A percentile compares a stretch with the other conserved stretches of the same genome.
phyloP scores from a whole-genome alignment of 179 eudicot species.

The Gypsophila paniculata region DNA sequence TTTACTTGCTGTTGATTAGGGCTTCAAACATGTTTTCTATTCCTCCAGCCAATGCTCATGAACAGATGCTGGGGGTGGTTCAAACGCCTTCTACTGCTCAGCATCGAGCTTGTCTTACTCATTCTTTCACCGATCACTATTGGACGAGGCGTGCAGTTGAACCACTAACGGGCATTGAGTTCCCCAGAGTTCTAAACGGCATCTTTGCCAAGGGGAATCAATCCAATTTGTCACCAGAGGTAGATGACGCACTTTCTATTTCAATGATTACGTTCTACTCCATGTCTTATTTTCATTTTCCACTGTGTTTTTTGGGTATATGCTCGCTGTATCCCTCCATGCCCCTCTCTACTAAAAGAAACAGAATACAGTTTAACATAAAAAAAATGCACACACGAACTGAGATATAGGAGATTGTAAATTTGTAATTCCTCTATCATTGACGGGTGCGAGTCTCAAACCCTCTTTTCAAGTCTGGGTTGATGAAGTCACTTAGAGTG shows the following conservation, averaged over 20 bases:
- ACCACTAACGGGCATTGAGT: conserved; percentile 83
- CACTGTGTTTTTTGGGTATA: background rate
- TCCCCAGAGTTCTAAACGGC: conserved; percentile 58
- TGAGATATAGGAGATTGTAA: background rate
- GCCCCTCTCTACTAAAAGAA: background rate
- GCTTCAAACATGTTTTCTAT: conserved; percentile 40
- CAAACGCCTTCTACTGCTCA: conserved; percentile 55
- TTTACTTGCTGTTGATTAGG: conserved; percentile 31
- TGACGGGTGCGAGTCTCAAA: background rate
- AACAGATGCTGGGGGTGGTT: conserved; percentile 39
- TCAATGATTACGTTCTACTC: background rate
- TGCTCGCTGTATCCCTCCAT: no score
- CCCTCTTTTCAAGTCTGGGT: background rate
- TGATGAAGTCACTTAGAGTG: background rate
- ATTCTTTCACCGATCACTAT: conserved; percentile 34
- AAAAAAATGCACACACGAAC: background rate
- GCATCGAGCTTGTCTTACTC: conserved; percentile 39
- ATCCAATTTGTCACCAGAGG: conserved; percentile 64
- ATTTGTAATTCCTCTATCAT: background rate
- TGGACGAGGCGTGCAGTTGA: conserved; percentile 60
- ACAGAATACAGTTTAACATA: background rate
- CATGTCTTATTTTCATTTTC: background rate
- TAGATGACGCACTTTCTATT: conserved; percentile 8
- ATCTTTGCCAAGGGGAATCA: conserved; percentile 42
- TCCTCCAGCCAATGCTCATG: conserved; percentile 40